A percentile compares a stretch with the other conserved stretches of the same genome.
These are phyloP conservation scores for Brassica balearica DNA, from an alignment of 441 rosid genomes.

Conservation along the genomic window DNA sequence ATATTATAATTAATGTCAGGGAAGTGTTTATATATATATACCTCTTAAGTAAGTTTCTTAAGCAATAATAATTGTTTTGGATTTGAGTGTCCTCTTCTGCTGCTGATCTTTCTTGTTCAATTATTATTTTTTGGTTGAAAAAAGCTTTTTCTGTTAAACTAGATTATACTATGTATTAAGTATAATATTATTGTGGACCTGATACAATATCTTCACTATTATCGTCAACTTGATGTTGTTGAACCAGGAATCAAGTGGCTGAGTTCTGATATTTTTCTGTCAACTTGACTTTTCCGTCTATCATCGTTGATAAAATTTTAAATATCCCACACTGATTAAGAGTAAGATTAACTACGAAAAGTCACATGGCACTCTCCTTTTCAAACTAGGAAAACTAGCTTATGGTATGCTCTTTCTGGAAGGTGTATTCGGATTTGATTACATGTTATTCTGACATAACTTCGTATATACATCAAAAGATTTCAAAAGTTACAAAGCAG, in stretches of 20 bases:
- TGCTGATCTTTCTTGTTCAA: too few species aligned
- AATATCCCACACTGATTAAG: not conserved
- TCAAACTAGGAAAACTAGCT: not conserved
- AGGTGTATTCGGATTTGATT: not conserved
- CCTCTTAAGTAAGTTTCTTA: not conserved
- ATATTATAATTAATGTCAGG: constrained; percentile 1
- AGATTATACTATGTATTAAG: too few species aligned
- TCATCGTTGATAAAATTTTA: not conserved
- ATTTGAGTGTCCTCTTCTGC: too few species aligned
- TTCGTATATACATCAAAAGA: not conserved
- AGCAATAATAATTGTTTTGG: too few species aligned
- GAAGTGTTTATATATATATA: constrained; percentile 17
- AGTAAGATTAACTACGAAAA: not conserved
- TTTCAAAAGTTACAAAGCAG: not conserved
- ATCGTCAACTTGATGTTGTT: too few species aligned
- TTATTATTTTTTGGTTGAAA: too few species aligned
- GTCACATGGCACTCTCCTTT: not conserved
- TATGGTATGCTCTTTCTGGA: not conserved
- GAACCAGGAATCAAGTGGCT: too few species aligned
- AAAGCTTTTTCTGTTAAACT: too few species aligned
- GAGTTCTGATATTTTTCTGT: too few species aligned
- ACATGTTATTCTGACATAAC: constrained; percentile 1
- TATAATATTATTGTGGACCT: too few species aligned
- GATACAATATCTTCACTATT: too few species aligned
- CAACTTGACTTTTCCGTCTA: too few species aligned